Evolutionary conservation across 352 stramenopile species (phyloP).

Genomic region (Globisporangium solare): DNA sequence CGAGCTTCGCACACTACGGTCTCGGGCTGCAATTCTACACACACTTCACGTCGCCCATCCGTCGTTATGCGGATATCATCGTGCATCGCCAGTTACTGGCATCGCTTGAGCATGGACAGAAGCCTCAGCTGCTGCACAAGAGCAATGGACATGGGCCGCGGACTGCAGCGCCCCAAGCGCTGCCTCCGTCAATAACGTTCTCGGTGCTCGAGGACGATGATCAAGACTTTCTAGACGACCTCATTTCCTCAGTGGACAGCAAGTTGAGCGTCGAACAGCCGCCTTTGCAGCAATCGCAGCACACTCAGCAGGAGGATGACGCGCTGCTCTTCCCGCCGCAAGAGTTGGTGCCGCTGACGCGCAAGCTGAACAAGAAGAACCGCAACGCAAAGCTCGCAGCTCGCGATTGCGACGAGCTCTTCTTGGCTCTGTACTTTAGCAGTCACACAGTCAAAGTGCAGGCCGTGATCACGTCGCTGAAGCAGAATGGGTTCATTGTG

Average conservation of each 20-base stretch:
- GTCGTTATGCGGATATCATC: conserved; percentile 88
- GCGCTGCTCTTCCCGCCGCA: conserved; percentile 36
- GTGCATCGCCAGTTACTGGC: conserved; percentile 88
- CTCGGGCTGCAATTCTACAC: conserved; percentile 88
- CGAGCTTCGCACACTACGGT: conserved; percentile 82
- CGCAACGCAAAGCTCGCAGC: conserved; percentile 86
- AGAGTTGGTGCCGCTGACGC: conserved; percentile 74
- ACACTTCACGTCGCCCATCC: conserved; percentile 91
- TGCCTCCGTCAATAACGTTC: conserved; percentile 43
- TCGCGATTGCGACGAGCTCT: conserved; percentile 87
- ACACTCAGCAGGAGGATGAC: conserved; percentile 1
- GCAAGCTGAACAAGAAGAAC: conserved; percentile 90
- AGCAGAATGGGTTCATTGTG: conserved; percentile 91
- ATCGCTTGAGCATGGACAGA: conserved; percentile 23
- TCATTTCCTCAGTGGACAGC: conserved; percentile 59
- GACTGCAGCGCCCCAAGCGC: conserved; percentile 1
- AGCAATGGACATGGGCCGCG: neutral
- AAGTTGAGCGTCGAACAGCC: conserved; percentile 33
- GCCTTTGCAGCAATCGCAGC: neutral
- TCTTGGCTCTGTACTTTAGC: conserved; percentile 92
- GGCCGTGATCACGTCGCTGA: conserved; percentile 87
- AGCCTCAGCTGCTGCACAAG: neutral
- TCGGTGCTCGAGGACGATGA: conserved; percentile 55
- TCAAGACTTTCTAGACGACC: conserved; percentile 56
- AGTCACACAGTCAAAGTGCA: conserved; percentile 76